Evolutionary conservation across 768 basidiomycete genomes (phyloP).

Genomic region (Lentinula edodes): DNA sequence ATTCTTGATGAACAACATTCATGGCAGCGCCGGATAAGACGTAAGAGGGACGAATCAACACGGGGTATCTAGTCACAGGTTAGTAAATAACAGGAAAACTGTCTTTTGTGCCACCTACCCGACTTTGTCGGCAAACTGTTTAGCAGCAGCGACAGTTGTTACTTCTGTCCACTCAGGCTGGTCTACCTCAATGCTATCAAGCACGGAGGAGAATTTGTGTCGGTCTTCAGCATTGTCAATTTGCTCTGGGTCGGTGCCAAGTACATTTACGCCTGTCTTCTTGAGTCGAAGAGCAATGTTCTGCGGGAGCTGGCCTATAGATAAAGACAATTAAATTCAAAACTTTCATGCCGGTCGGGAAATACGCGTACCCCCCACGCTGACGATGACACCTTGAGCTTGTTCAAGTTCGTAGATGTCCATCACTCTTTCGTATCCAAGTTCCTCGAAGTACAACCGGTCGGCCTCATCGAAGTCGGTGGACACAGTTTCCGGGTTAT

Average conservation of each 20-base stretch:
- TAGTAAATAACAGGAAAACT: slow-evolving; percentile 1
- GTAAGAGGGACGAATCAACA: slow-evolving; percentile 97
- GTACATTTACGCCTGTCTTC: slow-evolving; percentile 82
- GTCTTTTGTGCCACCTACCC: slow-evolving; percentile 38
- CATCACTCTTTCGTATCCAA: slow-evolving; percentile 98
- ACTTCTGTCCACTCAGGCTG: slow-evolving; percentile 97
- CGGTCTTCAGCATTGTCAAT: slow-evolving; percentile 98
- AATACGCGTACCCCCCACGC: slow-evolving; percentile 76
- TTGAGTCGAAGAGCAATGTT: slow-evolving; percentile 97
- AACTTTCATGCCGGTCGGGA: not conserved
- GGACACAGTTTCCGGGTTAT: slow-evolving; percentile 98
- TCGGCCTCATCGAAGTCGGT: slow-evolving; percentile 99
- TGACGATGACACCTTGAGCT: slow-evolving; percentile 91
- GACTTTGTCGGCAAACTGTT: slow-evolving; percentile 84
- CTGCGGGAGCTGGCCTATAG: slow-evolving; percentile 88
- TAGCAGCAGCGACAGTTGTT: slow-evolving; percentile 82
- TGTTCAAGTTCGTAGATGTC: slow-evolving; percentile 97
- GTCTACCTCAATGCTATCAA: slow-evolving; percentile 92
- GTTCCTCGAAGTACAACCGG: slow-evolving; percentile 95
- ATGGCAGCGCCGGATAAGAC: slow-evolving; percentile 98
- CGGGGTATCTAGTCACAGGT: slow-evolving; percentile 66
- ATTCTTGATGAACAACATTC: slow-evolving; percentile 96
- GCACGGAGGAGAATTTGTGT: slow-evolving; percentile 97
- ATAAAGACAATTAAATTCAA: slow-evolving; percentile 1
- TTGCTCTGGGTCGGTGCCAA: slow-evolving; percentile 91